Evolutionary conservation across 202 grass and related monocot species (phyloP).

Genomic region (Panicum virgatum): DNA sequence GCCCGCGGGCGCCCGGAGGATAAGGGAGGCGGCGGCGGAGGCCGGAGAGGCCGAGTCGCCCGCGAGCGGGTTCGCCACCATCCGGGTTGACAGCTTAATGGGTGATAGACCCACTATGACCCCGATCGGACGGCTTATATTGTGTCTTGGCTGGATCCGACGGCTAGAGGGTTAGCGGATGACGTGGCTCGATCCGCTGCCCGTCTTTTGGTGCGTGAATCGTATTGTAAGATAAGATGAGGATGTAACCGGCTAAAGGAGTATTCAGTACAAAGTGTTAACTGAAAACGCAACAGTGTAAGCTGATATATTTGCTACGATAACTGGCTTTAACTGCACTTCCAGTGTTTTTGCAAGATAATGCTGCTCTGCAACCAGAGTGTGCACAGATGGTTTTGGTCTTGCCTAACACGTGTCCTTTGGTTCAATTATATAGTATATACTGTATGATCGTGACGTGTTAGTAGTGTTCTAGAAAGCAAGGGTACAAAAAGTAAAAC

Average conservation of each 20-base stretch:
- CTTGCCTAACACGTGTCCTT: background rate
- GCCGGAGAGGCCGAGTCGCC: too few relatives aligned
- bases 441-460: background rate
- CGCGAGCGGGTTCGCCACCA: too few relatives aligned
- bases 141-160: too few relatives aligned
- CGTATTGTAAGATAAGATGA: too few relatives aligned
- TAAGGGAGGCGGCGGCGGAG: too few relatives aligned
- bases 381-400: constrained; percentile 2
- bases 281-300: background rate
- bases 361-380: background rate
- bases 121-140: too few relatives aligned
- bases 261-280: background rate
- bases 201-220: too few relatives aligned
- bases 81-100: too few relatives aligned
- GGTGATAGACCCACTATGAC: too few relatives aligned
- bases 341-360: background rate
- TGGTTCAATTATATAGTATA: background rate
- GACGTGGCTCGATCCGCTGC: too few relatives aligned
- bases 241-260: background rate
- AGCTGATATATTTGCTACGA: background rate
- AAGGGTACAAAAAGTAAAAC: background rate
- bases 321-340: background rate
- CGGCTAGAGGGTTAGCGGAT: too few relatives aligned
- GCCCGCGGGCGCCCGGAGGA: too few relatives aligned
- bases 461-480: background rate